Evolutionary conservation across 805 yeast species (phyloP), one percentile per base, ranked within the genome.

Genomic region (Isabelozyma heimii): DNA sequence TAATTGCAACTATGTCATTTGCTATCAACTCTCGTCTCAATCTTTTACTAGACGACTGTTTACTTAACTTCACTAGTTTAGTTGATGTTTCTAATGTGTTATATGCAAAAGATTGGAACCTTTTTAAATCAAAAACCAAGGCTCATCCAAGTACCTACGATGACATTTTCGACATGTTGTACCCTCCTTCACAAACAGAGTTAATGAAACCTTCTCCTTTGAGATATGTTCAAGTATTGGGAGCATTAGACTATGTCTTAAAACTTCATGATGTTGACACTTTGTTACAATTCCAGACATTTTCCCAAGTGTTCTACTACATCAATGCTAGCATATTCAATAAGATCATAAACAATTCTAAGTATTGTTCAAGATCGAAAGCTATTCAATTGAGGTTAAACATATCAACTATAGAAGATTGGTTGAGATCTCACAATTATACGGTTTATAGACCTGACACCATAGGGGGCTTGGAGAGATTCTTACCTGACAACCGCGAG

Each of bases 321-420:
- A 70, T 91, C 20, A 83, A 91, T 8, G 72, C 84, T 8, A 77
- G 80, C 2, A 57, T 91, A 16, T 91, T 92, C 70, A 91, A 92
- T 64, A 75, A 84, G 44, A 75, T 91, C 17, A 63, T 91, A 46
- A 73, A 82, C 16, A 83, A 81, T 52, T 82, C 87, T 28, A 87
- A 81, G 57, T 86, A 86, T 55, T 75, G 87, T 44, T 82, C 96
- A 0, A 79, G 99, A 50, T 79, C 89, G 0, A 81, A 85, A 52
- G 98, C 97, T 0, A 82, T 94, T 67, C 98, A 94, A 62, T 85
- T 94, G 42, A 75, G 97, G 47, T 77, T 94, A 47, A 94, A 94
- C 58, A 60, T 94, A 8, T 90, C 97, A 0, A 80, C 87, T 5
- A 69, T 94, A 41, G 97, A 94, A 66, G 97, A 94, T 61, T 94